Evolutionary conservation across 2,329 filamentous ascomycete genomes (phyloP), one percentile per base, ranked within the genome.

Genomic region (Phaeosphaeriaceae sp.): DNA sequence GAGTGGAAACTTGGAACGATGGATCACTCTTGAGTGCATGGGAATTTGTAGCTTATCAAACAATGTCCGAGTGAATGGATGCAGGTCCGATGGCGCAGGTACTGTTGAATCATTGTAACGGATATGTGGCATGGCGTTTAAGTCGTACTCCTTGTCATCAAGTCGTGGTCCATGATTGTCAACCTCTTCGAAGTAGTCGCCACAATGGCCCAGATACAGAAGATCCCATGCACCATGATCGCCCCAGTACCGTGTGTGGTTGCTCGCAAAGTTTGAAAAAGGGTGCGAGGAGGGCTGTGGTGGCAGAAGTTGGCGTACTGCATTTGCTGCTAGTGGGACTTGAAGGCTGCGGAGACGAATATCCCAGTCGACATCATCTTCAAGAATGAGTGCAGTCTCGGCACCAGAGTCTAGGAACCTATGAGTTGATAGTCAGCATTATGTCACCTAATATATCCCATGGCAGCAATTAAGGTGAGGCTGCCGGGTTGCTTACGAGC

Each of bases 341-440:
- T 77, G 75, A n/a, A 65, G 48, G 47, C 71, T 76, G 45, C 75
- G 74, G 12, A 78, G 66, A 41, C 71, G 75, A 32, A 78, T 73
- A 52, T 77, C 75, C 72, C 73, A 78, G 51, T 78, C 75, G 23
- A 77, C 74, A 48, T 78, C 76, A 58, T 78, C 76, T 64, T 78
- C 76, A 34, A 78, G 66, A 18, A 78, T 74, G 23, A 78, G 66
- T 2, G 71, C 74, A 1, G 75, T 76, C 48, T 76, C 73, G 7
- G 72, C 66, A 33, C 67, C 70, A 36, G 73, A 76, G 13, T 70
- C 62, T n/a, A 78, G 63, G 57, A 78, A 78, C 69, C 72, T 76
- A 48, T n/a, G n/a, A n/a, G 12, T 7, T 3, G 21, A 37, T 42
- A 48, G 46, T 64, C 46, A 67, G 58, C 44, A 23, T n/a, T 32